phyloP scores from a whole-genome alignment of 495 filamentous ascomycete species.

The Podospora didyma region DNA sequence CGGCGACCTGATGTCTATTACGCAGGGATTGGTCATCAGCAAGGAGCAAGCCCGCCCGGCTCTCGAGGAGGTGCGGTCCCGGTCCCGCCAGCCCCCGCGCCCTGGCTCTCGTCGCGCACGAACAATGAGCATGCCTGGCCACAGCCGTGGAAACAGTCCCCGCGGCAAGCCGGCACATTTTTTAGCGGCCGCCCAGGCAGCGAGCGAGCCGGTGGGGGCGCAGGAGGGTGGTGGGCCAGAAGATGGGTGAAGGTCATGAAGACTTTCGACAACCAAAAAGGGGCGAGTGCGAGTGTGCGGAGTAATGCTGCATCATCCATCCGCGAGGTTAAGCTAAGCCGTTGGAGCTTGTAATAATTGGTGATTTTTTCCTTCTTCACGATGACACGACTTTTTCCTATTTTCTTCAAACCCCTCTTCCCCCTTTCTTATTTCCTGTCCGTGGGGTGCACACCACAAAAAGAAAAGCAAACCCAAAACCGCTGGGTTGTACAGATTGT shows the following conservation, averaged over 20 bases:
- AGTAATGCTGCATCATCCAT: background rate
- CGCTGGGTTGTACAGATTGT: background rate
- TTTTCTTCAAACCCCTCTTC: background rate
- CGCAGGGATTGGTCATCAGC: slow-evolving; percentile 33
- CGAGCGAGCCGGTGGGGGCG: slow-evolving; percentile 13
- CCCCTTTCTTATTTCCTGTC: background rate
- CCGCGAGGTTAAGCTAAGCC: background rate
- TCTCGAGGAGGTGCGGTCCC: slow-evolving; percentile 26
- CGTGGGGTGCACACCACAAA: background rate
- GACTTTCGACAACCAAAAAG: background rate
- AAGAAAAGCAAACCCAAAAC: background rate
- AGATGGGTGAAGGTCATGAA: background rate
- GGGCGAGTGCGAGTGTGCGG: background rate
- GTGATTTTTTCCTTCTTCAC: background rate
- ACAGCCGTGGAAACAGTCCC: slow-evolving; percentile 18
- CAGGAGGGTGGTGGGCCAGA: background rate
- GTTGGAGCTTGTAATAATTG: background rate
- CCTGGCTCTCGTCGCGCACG: slow-evolving; percentile 24
- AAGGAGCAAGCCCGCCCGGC: slow-evolving; percentile 35
- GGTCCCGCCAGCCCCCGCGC: slow-evolving; percentile 15
- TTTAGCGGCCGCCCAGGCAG: slow-evolving; percentile 24
- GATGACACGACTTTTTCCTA: background rate
- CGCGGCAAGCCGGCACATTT: slow-evolving; percentile 9
- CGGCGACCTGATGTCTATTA: slow-evolving; percentile 33
- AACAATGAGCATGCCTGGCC: slow-evolving; percentile 27